A percentile compares a stretch with the other conserved stretches of the same genome.
Evolutionary conservation across 495 filamentous ascomycete species (phyloP).

Genomic region (Penicillium canariense): DNA sequence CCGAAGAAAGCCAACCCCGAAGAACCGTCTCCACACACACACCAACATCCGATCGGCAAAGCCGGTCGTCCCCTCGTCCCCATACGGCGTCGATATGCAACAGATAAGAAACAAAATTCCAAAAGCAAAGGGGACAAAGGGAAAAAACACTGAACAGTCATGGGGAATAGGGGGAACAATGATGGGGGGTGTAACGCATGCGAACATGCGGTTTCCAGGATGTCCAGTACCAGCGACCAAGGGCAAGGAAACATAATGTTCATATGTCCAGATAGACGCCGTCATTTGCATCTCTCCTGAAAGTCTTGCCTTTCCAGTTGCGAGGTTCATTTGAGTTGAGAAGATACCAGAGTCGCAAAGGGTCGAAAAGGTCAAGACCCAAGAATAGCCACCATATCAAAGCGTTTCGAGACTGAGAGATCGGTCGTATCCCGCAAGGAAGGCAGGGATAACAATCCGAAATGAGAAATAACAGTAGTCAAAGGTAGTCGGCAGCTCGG

Average conservation of each 20-base stretch:
- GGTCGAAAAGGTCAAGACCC: constrained; percentile 24
- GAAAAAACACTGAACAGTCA: constrained; percentile 14
- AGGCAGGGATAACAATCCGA: constrained; percentile 20
- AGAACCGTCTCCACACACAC: constrained; percentile 4
- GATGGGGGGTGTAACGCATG: constrained; percentile 18
- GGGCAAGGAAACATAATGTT: constrained; percentile 20
- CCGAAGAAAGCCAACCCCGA: constrained; percentile 15
- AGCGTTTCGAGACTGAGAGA: constrained; percentile 31
- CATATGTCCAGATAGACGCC: constrained; percentile 23
- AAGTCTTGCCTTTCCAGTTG: constrained; percentile 28
- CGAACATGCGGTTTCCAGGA: constrained; percentile 22
- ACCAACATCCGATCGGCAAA: constrained; percentile 11
- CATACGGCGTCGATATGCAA: constrained; percentile 29
- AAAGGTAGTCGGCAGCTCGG: constrained; percentile 13
- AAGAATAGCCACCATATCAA: constrained; percentile 41
- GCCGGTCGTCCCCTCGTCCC: constrained; percentile 29
- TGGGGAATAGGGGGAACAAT: constrained; percentile 14
- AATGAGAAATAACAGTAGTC: constrained; percentile 14
- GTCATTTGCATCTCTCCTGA: constrained; percentile 43
- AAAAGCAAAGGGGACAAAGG: constrained; percentile 20
- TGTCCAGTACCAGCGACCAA: constrained; percentile 24
- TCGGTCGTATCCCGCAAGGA: constrained; percentile 22
- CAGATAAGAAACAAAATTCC: constrained; percentile 11
- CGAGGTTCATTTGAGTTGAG: constrained; percentile 10
- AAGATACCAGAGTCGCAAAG: constrained; percentile 16